Evolutionary conservation across 768 basidiomycete genomes (phyloP).

Genomic region (Pulveroboletus ravenelii): DNA sequence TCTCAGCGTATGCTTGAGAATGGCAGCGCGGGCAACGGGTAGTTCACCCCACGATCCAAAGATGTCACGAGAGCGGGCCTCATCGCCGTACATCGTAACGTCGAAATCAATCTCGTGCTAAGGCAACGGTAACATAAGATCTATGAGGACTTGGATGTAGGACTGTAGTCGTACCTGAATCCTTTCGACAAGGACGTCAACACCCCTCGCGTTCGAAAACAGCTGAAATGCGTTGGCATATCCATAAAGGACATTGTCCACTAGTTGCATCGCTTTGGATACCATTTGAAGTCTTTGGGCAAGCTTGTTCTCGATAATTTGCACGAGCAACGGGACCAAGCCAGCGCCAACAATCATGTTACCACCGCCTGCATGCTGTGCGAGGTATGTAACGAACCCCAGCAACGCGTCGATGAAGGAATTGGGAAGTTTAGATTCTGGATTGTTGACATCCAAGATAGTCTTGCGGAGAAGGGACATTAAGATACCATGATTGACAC

Average conservation of each 20-base stretch:
- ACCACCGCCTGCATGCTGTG: conserved; percentile 78
- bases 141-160: neutral
- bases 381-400: conserved; percentile 81
- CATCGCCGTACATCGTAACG: conserved; percentile 50
- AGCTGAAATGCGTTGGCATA: conserved; percentile 83
- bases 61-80: conserved; percentile 41
- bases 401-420: conserved; percentile 81
- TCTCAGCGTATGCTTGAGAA: conserved; percentile 87
- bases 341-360: conserved; percentile 96
- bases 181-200: conserved; percentile 78
- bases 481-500: conserved; percentile 91
- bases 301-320: conserved; percentile 76
- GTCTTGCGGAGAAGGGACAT: conserved; percentile 86
- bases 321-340: conserved; percentile 81
- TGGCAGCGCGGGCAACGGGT: conserved; percentile 66
- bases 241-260: conserved; percentile 90
- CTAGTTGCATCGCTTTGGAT: conserved; percentile 85
- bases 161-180: conserved; percentile 61
- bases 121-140: conserved; percentile 9
- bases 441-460: conserved; percentile 63
- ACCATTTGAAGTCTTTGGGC: conserved; percentile 68
- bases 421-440: conserved; percentile 62
- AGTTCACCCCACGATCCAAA: conserved; percentile 56
- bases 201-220: conserved; percentile 80
- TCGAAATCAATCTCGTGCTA: conserved; percentile 68